Percentiles rank a stretch among this genome's conserved stretches.
Evolutionary conservation across 805 yeast species (phyloP).

Genomic region (Starmerella gropengiesseri): DNA sequence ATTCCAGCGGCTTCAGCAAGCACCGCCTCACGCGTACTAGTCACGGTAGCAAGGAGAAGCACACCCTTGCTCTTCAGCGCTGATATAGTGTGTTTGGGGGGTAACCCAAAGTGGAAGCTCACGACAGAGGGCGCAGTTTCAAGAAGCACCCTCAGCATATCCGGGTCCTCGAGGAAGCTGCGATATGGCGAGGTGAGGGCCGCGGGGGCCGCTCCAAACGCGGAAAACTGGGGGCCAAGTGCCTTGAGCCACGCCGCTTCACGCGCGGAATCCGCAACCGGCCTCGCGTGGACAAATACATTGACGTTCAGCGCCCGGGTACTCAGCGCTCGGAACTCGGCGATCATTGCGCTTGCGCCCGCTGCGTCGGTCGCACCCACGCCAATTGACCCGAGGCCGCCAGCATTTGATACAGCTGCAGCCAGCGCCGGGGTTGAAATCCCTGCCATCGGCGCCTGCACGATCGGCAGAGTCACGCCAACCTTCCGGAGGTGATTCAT

Average conservation of each 20-base stretch:
- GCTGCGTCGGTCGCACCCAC: not conserved
- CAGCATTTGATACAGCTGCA: conserved; percentile 15
- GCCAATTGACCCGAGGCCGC: conserved; percentile 13
- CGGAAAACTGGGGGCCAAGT: not conserved
- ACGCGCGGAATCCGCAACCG: not conserved
- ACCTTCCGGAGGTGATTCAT: not conserved
- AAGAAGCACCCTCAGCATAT: not conserved
- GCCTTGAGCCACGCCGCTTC: not conserved
- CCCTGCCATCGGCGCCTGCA: conserved; percentile 14
- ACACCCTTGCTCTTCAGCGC: not conserved
- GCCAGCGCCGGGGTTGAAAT: conserved; percentile 9
- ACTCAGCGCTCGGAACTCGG: not conserved
- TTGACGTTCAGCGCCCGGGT: not conserved
- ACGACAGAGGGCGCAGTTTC: not conserved
- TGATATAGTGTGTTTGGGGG: not conserved
- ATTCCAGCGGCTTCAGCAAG: not conserved
- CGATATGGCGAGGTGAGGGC: not conserved
- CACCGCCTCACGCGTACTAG: not conserved
- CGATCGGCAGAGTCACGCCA: conserved; percentile 1
- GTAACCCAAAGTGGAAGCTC: not conserved
- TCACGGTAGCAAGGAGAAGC: not conserved
- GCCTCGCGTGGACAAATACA: not conserved
- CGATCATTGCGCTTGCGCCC: not conserved
- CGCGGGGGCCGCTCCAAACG: not conserved
- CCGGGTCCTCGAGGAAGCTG: not conserved